phyloP scores from a whole-genome alignment of 495 filamentous ascomycete species.

The Hypoxylon intermedium region DNA sequence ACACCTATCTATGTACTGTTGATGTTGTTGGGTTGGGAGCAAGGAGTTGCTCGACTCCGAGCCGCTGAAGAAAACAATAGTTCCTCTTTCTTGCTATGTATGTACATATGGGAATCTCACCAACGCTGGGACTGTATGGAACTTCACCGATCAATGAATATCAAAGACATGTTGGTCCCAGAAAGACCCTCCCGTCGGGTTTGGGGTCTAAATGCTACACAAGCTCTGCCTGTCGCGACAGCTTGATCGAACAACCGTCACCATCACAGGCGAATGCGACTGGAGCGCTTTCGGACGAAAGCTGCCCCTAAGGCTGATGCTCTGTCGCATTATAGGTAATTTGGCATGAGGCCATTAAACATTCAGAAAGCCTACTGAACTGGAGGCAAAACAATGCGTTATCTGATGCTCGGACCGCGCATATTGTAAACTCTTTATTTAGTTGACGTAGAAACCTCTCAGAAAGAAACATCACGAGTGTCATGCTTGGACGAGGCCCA shows the following conservation, averaged over 20 bases:
- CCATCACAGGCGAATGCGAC: conserved; percentile 29
- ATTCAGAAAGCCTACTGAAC: conserved; percentile 7
- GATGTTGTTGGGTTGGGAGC: conserved; percentile 6
- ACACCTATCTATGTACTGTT: conserved; percentile 12
- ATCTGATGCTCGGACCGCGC: conserved; percentile 34
- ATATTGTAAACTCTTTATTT: conserved; percentile 26
- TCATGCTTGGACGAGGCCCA: conserved; percentile 23
- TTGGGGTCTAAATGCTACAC: conserved; percentile 37
- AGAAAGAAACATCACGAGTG: conserved; percentile 8
- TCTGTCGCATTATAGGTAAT: conserved; percentile 31
- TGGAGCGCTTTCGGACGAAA: conserved; percentile 23
- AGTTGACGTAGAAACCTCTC: conserved; percentile 3
- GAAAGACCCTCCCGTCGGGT: conserved; percentile 23
- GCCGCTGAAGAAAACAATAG: conserved; percentile 30
- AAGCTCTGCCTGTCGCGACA: conserved; percentile 36
- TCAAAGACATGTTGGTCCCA: conserved; percentile 16
- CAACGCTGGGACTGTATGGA: conserved; percentile 17
- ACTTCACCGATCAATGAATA: conserved; percentile 18
- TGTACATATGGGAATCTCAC: conserved; percentile 17
- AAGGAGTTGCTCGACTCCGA: conserved; percentile 10
- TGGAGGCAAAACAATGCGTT: conserved; percentile 36
- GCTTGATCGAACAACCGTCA: conserved; percentile 38
- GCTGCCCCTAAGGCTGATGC: conserved; percentile 8
- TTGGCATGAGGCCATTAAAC: conserved; percentile 23
- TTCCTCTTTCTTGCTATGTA: conserved; percentile 12